phyloP scores from a whole-genome alignment of 2,329 filamentous ascomycete species.

The Neurospora sp. region DNA sequence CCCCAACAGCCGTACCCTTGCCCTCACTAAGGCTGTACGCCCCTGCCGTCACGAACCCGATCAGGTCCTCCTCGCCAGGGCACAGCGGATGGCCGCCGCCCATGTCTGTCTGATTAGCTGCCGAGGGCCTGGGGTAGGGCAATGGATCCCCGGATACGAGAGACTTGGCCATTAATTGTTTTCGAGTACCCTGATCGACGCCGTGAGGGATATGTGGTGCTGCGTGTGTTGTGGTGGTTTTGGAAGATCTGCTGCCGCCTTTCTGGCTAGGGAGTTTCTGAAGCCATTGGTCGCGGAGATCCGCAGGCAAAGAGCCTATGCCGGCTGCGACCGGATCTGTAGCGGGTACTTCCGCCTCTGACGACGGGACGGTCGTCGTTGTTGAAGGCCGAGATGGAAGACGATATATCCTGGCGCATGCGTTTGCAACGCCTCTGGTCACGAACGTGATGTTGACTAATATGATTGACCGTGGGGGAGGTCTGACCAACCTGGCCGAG shows the following conservation, averaged over 20 bases:
- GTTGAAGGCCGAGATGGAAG: constrained; percentile 44
- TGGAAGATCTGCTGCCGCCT: constrained; percentile 14
- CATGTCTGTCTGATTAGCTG: constrained; percentile 28
- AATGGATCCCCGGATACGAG: constrained; percentile 30
- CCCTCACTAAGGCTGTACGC: constrained; percentile 73
- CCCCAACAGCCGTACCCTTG: constrained; percentile 64
- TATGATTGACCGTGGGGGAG: constrained; percentile 33
- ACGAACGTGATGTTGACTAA: constrained; percentile 59
- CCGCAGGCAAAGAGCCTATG: constrained; percentile 26
- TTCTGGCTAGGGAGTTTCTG: constrained; percentile 15
- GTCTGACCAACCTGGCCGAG: constrained; percentile 15
- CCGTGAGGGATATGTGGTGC: constrained; percentile 19
- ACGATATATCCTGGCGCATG: constrained; percentile 76
- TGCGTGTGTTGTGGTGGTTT: constrained; percentile 11
- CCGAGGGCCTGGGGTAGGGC: constrained; percentile 25
- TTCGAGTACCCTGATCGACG: constrained; percentile 15
- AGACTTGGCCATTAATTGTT: constrained; percentile 29
- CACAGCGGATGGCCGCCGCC: constrained; percentile 48
- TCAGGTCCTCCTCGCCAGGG: constrained; percentile 64
- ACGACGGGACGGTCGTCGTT: constrained; percentile 16
- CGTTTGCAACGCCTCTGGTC: constrained; percentile 57
- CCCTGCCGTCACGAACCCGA: constrained; percentile 86
- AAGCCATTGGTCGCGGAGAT: constrained; percentile 64
- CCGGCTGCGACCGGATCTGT: constrained; percentile 23
- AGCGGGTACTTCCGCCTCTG: constrained; percentile 36